Conservation (phyloP, 176 grass and related monocot genomes). For the Hyparrhenia diplandra region DNA sequence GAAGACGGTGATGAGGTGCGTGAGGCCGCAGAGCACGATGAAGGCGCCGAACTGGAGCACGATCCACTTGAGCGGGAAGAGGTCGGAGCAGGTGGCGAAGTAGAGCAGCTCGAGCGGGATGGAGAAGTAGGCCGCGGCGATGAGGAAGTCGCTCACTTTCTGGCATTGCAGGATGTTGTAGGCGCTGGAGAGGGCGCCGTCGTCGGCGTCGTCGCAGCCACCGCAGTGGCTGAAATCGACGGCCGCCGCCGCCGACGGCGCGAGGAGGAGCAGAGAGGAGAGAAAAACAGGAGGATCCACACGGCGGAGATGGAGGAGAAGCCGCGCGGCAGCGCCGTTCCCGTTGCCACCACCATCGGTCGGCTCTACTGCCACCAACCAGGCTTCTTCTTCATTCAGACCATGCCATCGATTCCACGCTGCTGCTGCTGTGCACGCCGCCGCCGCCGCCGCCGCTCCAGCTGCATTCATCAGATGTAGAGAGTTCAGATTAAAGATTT, state of each 20-base stretch:
- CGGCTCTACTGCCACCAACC: conserved; percentile 32
- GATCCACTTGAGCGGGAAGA: conserved; percentile 82
- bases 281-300: conserved; percentile 35
- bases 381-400: conserved; percentile 23
- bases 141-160: conserved; percentile 75
- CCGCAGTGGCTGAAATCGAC: conserved; percentile 47
- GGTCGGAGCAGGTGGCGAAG: conserved; percentile 65
- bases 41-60: conserved; percentile 67
- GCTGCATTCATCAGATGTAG: not conserved
- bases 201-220: conserved; percentile 37
- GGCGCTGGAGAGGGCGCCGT: conserved; percentile 30
- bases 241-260: not conserved
- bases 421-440: too few species aligned
- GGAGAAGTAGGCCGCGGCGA: conserved; percentile 78
- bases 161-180: conserved; percentile 69
- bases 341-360: conserved; percentile 54
- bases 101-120: conserved; percentile 80
- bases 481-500: not conserved
- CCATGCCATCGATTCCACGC: not conserved
- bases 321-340: conserved; percentile 27
- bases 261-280: conserved; percentile 27
- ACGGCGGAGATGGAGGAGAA: conserved; percentile 2
- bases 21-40: conserved; percentile 76
- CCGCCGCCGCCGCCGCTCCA: conserved; percentile 18
- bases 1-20: conserved; percentile 65